Evolutionary conservation across 192 early-diverging fungal genomes (phyloP), one percentile per base, ranked within the genome.

Genomic region (Coemansia sp.): DNA sequence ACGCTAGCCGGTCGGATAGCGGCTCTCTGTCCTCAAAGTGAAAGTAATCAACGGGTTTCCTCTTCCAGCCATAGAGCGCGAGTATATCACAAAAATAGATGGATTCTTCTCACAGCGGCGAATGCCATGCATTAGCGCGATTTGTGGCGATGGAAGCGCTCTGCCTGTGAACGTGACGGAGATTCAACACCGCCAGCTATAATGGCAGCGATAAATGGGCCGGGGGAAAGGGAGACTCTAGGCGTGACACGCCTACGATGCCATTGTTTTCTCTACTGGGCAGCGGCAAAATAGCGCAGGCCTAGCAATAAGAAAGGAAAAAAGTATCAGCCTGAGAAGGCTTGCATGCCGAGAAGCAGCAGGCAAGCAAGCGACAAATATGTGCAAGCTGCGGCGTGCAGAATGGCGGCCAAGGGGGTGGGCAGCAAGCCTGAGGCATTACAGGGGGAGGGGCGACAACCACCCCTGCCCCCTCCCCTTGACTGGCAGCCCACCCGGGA

Each of bases 391-490:
- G 47, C 11, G 22, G 47, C 47, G 22, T 49, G 47, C 22, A 24
- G 24, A 10, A 49, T n/a, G n/a, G 47, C 47, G 25, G 47, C 47
- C 6, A 4, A 31, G 56, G 56, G 56, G 56, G 56, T 19, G 35
- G 56, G 56, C 56, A 20, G 56, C 35, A 32, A 38, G 56, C 56
- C 56, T 58, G 56, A 58, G 56, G 56, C 56, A 58, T n/a, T 7
- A 54, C 51, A 17, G 51, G 51, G 62, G 76, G 76, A 20, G 66
- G 76, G 60, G 68, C 38, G 40, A 10, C 22, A 46, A 46, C 72
- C 68, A 51, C 68, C 72, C 65, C 72, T 47, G 53, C 31, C 38
- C 38, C 29, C 25, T 58, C 54, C 64, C 66, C 76, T 46, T 78
- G 69, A 70, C 59, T 32, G 62, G 62, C 47, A 25, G 49, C 57